Evolutionary conservation across 108 stramenopile species (phyloP).

Genomic region (Nannochloropsis granulata): DNA sequence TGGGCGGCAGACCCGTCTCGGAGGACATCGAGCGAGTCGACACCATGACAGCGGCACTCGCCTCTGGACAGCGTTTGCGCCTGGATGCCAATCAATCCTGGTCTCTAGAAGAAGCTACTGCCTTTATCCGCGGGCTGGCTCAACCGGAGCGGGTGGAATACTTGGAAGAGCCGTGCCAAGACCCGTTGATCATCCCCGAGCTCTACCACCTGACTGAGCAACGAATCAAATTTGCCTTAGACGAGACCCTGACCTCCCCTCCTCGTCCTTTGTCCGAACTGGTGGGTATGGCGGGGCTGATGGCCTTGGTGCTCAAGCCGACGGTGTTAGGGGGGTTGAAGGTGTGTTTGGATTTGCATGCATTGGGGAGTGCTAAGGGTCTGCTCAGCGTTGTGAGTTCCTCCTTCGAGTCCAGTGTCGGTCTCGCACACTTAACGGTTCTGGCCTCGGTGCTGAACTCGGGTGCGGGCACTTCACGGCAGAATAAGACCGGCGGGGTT

Average conservation of each 20-base stretch:
- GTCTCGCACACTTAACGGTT: slow-evolving; percentile 7
- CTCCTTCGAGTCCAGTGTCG: slow-evolving; percentile 16
- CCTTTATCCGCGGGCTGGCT: not conserved
- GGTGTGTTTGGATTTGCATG: not conserved
- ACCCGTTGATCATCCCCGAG: slow-evolving; percentile 6
- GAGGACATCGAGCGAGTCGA: not conserved
- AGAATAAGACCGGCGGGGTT: not conserved
- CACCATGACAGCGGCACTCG: not conserved
- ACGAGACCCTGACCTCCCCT: slow-evolving; percentile 9
- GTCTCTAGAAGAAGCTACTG: slow-evolving; percentile 10
- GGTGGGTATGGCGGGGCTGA: not conserved
- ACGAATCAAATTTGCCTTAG: slow-evolving; percentile 7
- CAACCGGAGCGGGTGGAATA: slow-evolving; percentile 1
- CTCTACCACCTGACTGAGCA: not conserved
- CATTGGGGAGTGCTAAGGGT: not conserved
- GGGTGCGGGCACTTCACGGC: not conserved
- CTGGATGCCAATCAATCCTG: slow-evolving; percentile 26
- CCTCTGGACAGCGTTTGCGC: not conserved
- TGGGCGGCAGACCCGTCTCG: not conserved
- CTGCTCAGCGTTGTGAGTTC: slow-evolving; percentile 2
- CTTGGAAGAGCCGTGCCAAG: slow-evolving; percentile 17
- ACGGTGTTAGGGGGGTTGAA: slow-evolving; percentile 10
- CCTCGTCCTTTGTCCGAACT: not conserved
- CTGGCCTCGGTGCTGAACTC: slow-evolving; percentile 5
- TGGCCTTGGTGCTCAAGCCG: slow-evolving; percentile 18